Evolutionary conservation across 768 basidiomycete genomes (phyloP).

Genomic region (Hortiboletus flavorubellus): DNA sequence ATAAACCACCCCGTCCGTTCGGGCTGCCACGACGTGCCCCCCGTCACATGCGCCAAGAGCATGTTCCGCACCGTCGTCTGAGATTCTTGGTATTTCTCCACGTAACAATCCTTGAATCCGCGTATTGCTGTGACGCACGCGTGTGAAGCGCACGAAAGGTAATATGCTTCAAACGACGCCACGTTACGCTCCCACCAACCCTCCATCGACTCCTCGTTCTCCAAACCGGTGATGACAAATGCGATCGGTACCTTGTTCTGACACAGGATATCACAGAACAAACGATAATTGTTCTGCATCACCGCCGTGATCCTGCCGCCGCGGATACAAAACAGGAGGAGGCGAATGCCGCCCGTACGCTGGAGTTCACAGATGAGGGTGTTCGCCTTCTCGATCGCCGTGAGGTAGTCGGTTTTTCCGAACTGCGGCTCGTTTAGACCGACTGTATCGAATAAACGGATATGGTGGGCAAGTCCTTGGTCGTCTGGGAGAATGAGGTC

Average conservation of each 20-base stretch:
- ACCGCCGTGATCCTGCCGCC: constrained; percentile 30
- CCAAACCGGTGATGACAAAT: constrained; percentile 31
- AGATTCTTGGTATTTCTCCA: constrained; percentile 33
- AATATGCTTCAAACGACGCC: constrained; percentile 26
- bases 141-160: constrained; percentile 28
- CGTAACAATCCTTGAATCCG: constrained; percentile 23
- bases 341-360: constrained; percentile 29
- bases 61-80: constrained; percentile 22
- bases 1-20: constrained; percentile 21
- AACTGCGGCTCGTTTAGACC: constrained; percentile 31
- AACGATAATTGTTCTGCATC: constrained; percentile 29
- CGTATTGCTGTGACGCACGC: constrained; percentile 39
- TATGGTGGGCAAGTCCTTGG: constrained; percentile 15
- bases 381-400: constrained; percentile 31
- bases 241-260: constrained; percentile 31
- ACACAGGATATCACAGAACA: constrained; percentile 31
- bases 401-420: constrained; percentile 22
- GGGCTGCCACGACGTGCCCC: constrained; percentile 16
- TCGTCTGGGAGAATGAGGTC: constrained; percentile 18
- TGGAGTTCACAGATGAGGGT: constrained; percentile 35
- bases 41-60: constrained; percentile 20
- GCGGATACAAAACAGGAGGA: constrained; percentile 35
- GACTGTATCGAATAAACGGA: constrained; percentile 34
- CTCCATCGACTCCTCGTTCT: constrained; percentile 33
- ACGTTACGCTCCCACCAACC: constrained; percentile 35